Base-by-base conservation (phyloP, 352 stramenopile species). In the Pythium periplocum region DNA sequence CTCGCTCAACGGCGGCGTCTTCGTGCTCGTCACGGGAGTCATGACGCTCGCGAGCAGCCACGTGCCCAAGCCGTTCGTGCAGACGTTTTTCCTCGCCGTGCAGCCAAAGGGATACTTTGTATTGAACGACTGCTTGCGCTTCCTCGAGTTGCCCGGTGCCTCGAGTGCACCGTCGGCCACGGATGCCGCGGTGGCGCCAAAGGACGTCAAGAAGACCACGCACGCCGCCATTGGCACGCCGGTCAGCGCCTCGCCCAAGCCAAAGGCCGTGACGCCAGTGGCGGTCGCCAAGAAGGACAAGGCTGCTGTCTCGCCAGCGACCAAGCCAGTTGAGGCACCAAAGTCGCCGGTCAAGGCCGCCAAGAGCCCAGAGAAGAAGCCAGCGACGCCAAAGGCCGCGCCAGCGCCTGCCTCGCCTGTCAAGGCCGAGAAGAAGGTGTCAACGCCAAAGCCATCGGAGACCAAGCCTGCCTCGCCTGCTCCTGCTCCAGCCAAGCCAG, bases 41-140 rank as follows among this genome's bases (percentile, higher is more conserved):
- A 93, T 93, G 82, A 93, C 80, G 70, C 66, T 95, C 48, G 68
- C 64, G 6, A 45, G 56, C 53, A 78, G 53, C 46, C 48, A 67
- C 8, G 51, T 60, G 45, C 80, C 84, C 8, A 81, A 86, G 65
- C 82, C 79, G 6, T 95, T 95, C 51, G 84, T 93, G 52, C 84
- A 95, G 68, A 93, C 82, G 11, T 95, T 95, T 60, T 93, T 93
- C 67, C 51, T 95, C 36, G 84, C 84, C 30, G 80, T 90, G 61
- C 84, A 95, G 63, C 78, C 83, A 38, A 95, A 93, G 48, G 84
- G 84, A 5, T 95, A 89, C 68, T 95, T 95, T 69, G 80, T 95
- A 50, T 62, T 93, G 34, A 95, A 95, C 59, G 84, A 95, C 59
- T 90, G 83, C 59, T 57, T 95, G 60, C 80, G 84, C 42, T 93